phyloP scores from a whole-genome alignment of 1,284 basidiomycete genomes.

The Mycena citricolor region DNA sequence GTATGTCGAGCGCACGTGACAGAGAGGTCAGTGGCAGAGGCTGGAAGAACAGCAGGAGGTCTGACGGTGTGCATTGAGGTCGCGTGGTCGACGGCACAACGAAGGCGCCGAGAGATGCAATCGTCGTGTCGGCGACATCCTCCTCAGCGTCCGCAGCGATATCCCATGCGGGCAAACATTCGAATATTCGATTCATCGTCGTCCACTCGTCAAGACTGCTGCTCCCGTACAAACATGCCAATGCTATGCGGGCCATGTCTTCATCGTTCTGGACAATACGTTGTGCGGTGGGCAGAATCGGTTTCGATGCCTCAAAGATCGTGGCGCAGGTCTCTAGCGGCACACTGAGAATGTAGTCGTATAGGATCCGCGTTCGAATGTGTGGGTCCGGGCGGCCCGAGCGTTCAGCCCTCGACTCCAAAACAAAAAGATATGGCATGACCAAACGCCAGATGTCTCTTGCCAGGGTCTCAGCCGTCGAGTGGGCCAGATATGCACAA shows the following conservation, averaged over 20 bases:
- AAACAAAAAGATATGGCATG: slow-evolving; percentile 87
- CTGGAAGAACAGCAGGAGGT: slow-evolving; percentile 80
- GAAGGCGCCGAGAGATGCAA: slow-evolving; percentile 76
- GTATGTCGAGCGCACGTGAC: slow-evolving; percentile 81
- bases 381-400: slow-evolving; percentile 65
- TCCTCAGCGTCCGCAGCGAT: slow-evolving; percentile 52
- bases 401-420: slow-evolving; percentile 84
- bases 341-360: slow-evolving; percentile 73
- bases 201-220: slow-evolving; percentile 71
- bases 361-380: slow-evolving; percentile 63
- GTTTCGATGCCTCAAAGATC: slow-evolving; percentile 88
- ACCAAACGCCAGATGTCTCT: slow-evolving; percentile 75
- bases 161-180: slow-evolving; percentile 91
- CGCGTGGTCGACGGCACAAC: slow-evolving; percentile 71
- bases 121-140: slow-evolving; percentile 77
- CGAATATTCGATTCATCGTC: slow-evolving; percentile 88
- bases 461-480: slow-evolving; percentile 65
- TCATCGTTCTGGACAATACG: slow-evolving; percentile 81
- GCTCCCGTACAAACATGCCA: slow-evolving; percentile 88
- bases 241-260: slow-evolving; percentile 80
- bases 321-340: slow-evolving; percentile 68
- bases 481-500: slow-evolving; percentile 71
- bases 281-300: slow-evolving; percentile 67
- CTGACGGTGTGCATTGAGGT: slow-evolving; percentile 59
- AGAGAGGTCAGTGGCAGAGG: slow-evolving; percentile 73